Percentiles rank a stretch among this genome's conserved stretches.
Conservation (phyloP, 352 stramenopile genomes). For the Pilasporangium apinafurcum region DNA sequence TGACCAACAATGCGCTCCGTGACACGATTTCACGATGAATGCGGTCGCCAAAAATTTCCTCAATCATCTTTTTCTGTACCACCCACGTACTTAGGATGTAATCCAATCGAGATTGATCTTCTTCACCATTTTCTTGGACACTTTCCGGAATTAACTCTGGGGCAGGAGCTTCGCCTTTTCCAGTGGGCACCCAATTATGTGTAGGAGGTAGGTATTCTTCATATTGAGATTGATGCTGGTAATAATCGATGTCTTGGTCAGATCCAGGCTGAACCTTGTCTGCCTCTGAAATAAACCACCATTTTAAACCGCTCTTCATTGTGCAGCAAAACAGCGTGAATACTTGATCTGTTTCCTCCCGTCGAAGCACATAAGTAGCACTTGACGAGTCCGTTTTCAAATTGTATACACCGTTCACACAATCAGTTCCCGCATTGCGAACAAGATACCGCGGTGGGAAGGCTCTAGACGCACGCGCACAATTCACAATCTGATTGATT, state of each 20-base stretch:
- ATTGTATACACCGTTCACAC: slow-evolving; percentile 92
- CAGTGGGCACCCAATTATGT: slow-evolving; percentile 85
- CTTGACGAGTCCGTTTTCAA: slow-evolving; percentile 66
- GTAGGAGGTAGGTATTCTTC: slow-evolving; percentile 91
- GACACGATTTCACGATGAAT: slow-evolving; percentile 88
- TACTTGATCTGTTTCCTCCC: slow-evolving; percentile 60
- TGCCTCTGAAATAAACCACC: slow-evolving; percentile 98
- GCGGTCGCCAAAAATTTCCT: slow-evolving; percentile 84
- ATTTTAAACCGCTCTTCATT: slow-evolving; percentile 97
- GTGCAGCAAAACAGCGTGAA: slow-evolving; percentile 97
- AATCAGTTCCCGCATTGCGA: slow-evolving; percentile 82
- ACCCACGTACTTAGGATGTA: slow-evolving; percentile 75
- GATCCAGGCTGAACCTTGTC: slow-evolving; percentile 96
- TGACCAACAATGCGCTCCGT: slow-evolving; percentile 72
- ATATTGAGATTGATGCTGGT: slow-evolving; percentile 95
- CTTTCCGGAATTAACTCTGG: slow-evolving; percentile 66
- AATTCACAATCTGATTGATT: slow-evolving; percentile 90
- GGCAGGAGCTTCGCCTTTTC: slow-evolving; percentile 60
- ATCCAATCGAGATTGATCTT: slow-evolving; percentile 53
- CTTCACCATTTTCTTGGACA: slow-evolving; percentile 45
- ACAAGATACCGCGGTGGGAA: slow-evolving; percentile 88
- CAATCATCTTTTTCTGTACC: slow-evolving; percentile 60
- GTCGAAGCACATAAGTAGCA: slow-evolving; percentile 70
- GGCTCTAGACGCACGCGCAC: slow-evolving; percentile 66
- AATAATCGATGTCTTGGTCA: slow-evolving; percentile 99